Base-by-base conservation (phyloP, 306 rosid species). In the Dalbergia oliveri region DNA sequence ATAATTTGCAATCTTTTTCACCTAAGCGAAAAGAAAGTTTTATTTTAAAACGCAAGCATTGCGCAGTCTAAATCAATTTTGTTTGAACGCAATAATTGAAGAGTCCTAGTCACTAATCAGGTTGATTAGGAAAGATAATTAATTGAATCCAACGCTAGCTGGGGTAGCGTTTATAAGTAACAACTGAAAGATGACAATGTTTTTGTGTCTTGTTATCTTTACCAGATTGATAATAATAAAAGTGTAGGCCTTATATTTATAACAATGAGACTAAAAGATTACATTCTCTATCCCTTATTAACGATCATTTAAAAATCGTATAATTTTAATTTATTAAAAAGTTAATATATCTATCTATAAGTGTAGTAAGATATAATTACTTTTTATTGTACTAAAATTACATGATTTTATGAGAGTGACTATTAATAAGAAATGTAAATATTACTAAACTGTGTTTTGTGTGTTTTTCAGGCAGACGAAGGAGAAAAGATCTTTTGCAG, bases 401-500 rank as follows among this genome's bases (percentile, higher is more conserved):
- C 31, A 26, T 26, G 1, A 26, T 26, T 26, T 26, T 1, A 0
- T 26, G 31, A 26, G 3, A 26, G 31, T 26, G 3, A 26, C 31
- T 26, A 26, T 1, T 26, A 26, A 2, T 2, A 26, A 26, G 3
- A 2, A 26, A 26, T 26, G 1, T 0, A 26, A 2, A 2, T 26
- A 26, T 0, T 9, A 70, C 56, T 65, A 65, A 66, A 19, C 2
- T 21, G 11, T 23, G 59, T 6, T 2, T 33, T 67, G 15, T 50
- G 74, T 67, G 59, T 49, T 82, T 6, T 85, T 81, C 90, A 93
- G 97, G 97, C 91, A 31, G 90, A 89, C 8, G 93, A 91, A 72
- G 92, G 87, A 35, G 97, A 93, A 91, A 82, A 75, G 97, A 93
- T 18, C 6, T 63, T 53, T 74, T 93, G 88, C 88, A 84, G 75